phyloP scores from a whole-genome alignment of 1,284 basidiomycete genomes.

The Ceratobasidium sp. region DNA sequence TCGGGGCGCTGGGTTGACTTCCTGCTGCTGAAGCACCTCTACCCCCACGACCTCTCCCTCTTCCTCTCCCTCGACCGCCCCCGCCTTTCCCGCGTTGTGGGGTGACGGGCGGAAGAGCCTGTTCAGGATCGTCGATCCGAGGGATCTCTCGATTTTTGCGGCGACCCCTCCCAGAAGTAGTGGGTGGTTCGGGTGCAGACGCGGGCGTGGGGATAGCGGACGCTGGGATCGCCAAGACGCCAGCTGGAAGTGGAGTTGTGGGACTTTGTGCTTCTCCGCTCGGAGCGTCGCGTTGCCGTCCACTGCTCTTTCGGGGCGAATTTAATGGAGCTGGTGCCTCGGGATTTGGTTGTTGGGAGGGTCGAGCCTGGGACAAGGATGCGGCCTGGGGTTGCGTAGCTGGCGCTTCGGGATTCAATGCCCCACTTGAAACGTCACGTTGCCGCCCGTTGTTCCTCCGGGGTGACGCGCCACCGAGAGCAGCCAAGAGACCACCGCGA shows the following conservation, averaged over 20 bases:
- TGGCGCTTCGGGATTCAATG: background rate
- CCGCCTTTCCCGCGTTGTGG: slow-evolving; percentile 27
- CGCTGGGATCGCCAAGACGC: slow-evolving; percentile 26
- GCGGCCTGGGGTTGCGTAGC: background rate
- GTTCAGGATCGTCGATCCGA: slow-evolving; percentile 45
- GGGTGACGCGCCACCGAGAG: background rate
- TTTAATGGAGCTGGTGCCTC: too few species aligned
- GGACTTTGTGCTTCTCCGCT: background rate
- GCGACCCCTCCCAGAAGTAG: slow-evolving; percentile 10
- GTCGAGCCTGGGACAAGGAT: background rate
- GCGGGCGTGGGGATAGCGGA: slow-evolving; percentile 4
- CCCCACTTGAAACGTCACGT: slow-evolving; percentile 4
- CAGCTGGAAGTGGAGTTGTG: slow-evolving; percentile 21
- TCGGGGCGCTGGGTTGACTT: background rate
- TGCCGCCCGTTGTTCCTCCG: background rate
- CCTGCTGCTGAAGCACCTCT: slow-evolving; percentile 43
- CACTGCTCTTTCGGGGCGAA: background rate
- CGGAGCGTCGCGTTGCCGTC: slow-evolving; percentile 10
- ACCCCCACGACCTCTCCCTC: slow-evolving; percentile 57
- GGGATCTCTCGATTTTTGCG: slow-evolving; percentile 37
- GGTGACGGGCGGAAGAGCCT: slow-evolving; percentile 9
- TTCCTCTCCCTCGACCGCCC: slow-evolving; percentile 58
- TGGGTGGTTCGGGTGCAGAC: background rate
- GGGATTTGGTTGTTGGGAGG: too few species aligned
- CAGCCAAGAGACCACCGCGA: slow-evolving; percentile 13